Evolutionary conservation across 371 early-diverging fungal species (phyloP), one percentile per base, ranked within the genome.

Genomic region (Mortierella sp.): DNA sequence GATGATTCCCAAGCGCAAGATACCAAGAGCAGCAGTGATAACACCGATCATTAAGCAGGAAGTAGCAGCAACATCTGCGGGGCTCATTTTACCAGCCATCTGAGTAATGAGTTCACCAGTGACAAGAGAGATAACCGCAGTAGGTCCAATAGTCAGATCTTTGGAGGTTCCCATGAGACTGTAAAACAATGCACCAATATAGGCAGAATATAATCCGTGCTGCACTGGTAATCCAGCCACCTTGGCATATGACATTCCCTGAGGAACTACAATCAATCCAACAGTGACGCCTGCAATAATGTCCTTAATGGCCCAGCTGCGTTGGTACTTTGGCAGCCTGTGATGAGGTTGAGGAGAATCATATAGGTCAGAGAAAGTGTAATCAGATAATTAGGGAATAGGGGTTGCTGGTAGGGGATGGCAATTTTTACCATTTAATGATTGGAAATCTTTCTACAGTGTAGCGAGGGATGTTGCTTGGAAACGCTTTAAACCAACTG

Each of bases 111-210:
- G 80, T 21, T 86, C 83, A 48, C 92, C 77, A 19, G 92, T 87
- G 63, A 94, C 68, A 22, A 94, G 87, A 19, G 95, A 94, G 58
- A 93, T 88, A 15, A 97, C 96, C 19, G 97, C 95, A 3, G 95
- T 95, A 0, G 96, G 92, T n/a, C 97, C 96, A 47, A 96, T 92
- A 28, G 95, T 94, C 45, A 95, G 88, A 66, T 96, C 96, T 75
- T 95, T 94, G 48, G 93, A 91, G 0, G 97, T 96, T 13, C 94
- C 96, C 74, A 96, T 89, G 52, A 95, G 72, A 57, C 90, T 87
- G 74, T 97, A 96, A 19, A 95, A 60, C n/a, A 93, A 80, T 11
- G 90, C 87, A 22, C 97, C 96, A 32, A 95, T 83, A 77, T 95
- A 93, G 41, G 93, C 88, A 57, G 95, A 92, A 83, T 97, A 97